Conservation (phyloP, 768 basidiomycete genomes). For the Tephrocybe sp. region DNA sequence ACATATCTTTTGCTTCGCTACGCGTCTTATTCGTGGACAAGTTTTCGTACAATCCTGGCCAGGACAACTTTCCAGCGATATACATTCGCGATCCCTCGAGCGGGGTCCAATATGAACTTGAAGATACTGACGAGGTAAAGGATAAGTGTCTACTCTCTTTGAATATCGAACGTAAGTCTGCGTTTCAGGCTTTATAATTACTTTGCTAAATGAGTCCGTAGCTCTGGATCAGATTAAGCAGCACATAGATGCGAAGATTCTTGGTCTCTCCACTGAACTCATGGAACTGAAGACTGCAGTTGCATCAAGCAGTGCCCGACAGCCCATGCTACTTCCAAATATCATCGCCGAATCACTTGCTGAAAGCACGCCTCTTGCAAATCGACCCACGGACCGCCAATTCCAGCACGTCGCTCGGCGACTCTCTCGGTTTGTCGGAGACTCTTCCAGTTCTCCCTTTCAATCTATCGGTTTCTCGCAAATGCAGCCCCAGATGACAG, state of each 20-base stretch:
- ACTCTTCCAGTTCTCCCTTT: slow-evolving; percentile 29
- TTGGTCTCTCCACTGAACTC: slow-evolving; percentile 80
- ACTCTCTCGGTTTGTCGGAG: slow-evolving; percentile 68
- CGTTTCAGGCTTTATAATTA: background rate
- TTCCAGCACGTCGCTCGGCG: slow-evolving; percentile 73
- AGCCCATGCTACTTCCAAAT: slow-evolving; percentile 45
- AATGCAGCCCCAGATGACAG: slow-evolving; percentile 64
- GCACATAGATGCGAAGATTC: slow-evolving; percentile 93
- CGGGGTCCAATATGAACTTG: slow-evolving; percentile 93
- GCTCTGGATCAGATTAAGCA: slow-evolving; percentile 98
- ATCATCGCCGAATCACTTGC: slow-evolving; percentile 57
- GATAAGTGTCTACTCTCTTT: slow-evolving; percentile 86
- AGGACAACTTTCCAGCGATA: slow-evolving; percentile 93
- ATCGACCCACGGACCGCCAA: slow-evolving; percentile 74
- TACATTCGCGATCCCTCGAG: slow-evolving; percentile 92
- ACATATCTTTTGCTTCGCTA: slow-evolving; percentile 69
- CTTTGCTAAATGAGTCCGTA: slow-evolving; percentile 28
- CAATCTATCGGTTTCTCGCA: slow-evolving; percentile 25
- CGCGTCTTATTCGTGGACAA: slow-evolving; percentile 91
- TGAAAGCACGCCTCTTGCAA: slow-evolving; percentile 63
- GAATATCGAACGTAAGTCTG: slow-evolving; percentile 89
- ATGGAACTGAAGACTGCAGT: slow-evolving; percentile 82
- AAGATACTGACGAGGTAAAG: slow-evolving; percentile 91
- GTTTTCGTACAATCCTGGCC: slow-evolving; percentile 91
- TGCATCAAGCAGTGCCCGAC: slow-evolving; percentile 44